These are phyloP conservation scores for Candida morakotiae DNA, from an alignment of 805 yeast genomes.

Conservation along the genomic window DNA sequence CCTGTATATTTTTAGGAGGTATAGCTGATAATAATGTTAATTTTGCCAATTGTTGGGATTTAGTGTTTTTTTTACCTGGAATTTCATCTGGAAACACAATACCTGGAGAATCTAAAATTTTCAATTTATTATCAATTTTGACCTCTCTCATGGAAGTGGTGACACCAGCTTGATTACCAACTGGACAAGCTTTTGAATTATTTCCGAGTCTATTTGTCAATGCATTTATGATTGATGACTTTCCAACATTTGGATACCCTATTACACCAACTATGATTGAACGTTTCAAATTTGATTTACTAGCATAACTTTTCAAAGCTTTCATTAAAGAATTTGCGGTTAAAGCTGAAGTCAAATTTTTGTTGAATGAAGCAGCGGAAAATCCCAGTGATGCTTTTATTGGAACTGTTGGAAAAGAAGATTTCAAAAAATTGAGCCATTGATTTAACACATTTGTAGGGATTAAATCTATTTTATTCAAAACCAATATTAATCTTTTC, in stretches of 20 bases:
- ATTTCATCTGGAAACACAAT: constrained; percentile 83
- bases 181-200: constrained; percentile 79
- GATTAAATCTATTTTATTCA: constrained; percentile 90
- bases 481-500: constrained; percentile 78
- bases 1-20: constrained; percentile 80
- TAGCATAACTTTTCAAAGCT: constrained; percentile 81
- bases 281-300: constrained; percentile 79
- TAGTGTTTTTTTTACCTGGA: constrained; percentile 40
- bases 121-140: constrained; percentile 84
- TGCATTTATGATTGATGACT: constrained; percentile 90
- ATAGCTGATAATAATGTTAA: constrained; percentile 83
- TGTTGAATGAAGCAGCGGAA: constrained; percentile 63
- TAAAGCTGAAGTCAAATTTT: constrained; percentile 62
- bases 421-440: constrained; percentile 78
- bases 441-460: constrained; percentile 79
- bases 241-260: constrained; percentile 97
- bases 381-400: constrained; percentile 77
- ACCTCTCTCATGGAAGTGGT: constrained; percentile 90
- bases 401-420: constrained; percentile 89
- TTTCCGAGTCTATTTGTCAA: constrained; percentile 78
- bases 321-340: constrained; percentile 74
- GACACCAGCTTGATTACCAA: constrained; percentile 96
- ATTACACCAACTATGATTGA: constrained; percentile 91
- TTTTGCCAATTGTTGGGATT: constrained; percentile 77
- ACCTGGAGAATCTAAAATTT: constrained; percentile 93